Percentiles rank a stretch among this genome's conserved stretches.
phyloP scores from a whole-genome alignment of 371 early-diverging fungal species.

The Conidiobolus coronatus region DNA sequence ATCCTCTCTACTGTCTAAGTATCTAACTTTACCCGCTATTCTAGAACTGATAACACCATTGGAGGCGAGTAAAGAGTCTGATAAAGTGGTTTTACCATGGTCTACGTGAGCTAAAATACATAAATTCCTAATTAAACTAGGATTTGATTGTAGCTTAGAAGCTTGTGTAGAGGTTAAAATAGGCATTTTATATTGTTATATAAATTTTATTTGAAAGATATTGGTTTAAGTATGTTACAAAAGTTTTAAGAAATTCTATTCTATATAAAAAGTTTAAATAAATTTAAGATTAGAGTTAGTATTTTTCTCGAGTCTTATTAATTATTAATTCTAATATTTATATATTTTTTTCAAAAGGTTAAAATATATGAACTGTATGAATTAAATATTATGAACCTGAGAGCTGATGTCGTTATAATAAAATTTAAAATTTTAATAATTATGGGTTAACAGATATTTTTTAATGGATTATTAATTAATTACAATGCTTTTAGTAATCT shows the following conservation, averaged over 20 bases:
- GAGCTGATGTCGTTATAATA: too few relatives aligned
- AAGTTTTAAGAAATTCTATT: not conserved
- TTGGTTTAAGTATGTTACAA: not conserved
- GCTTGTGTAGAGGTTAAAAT: conserved; percentile 32
- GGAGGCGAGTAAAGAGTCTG: conserved; percentile 91
- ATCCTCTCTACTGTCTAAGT: conserved; percentile 95
- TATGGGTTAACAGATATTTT: too few relatives aligned
- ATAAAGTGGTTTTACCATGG: conserved; percentile 98
- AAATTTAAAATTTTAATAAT: too few relatives aligned
- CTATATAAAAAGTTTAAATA: not conserved
- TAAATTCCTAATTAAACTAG: conserved; percentile 67
- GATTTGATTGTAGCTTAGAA: conserved; percentile 28
- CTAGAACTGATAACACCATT: conserved; percentile 93
- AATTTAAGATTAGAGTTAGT: too few relatives aligned
- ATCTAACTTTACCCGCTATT: conserved; percentile 95
- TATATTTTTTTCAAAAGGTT: too few relatives aligned
- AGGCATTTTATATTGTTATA: conserved; percentile 30
- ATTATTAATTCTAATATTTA: too few relatives aligned
- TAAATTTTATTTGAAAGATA: too few relatives aligned
- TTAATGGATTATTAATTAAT: too few relatives aligned
- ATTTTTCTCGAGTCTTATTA: too few relatives aligned
- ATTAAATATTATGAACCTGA: too few relatives aligned
- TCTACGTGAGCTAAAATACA: conserved; percentile 97
- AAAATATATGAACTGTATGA: too few relatives aligned
- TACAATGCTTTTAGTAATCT: too few relatives aligned